Base-by-base conservation (phyloP, 805 yeast genomes). In the Ogataea wickerhamii region DNA sequence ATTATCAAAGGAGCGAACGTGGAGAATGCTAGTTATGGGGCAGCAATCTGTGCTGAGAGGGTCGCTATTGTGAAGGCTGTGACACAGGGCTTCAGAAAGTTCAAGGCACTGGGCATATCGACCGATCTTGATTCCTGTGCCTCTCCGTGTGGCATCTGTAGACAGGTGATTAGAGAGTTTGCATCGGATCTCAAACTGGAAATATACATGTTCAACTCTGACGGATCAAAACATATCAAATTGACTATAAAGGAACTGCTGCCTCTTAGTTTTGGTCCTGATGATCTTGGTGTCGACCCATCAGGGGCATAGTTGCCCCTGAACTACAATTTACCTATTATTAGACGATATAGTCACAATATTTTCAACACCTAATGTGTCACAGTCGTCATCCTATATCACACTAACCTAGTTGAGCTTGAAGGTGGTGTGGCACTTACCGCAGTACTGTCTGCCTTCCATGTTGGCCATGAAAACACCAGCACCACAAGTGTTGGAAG, bases 391-490 rank as follows among this genome's bases (percentile, higher is more conserved):
- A n/a, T n/a, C n/a, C n/a, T 22, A 22, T 22, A 22, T 22, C 25
- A 22, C 8, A 12, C 29, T 10, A 17, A 18, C 8, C 34, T 44
- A 55, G 53, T 63, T 56, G 41, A 67, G 66, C 68, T 80, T 83
- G 77, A 81, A 83, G 71, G 96, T 89, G 64, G 84, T 76, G 83
- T 89, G 97, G 80, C 98, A 93, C 80, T 86, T 88, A 78, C 98
- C 98, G 78, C 98, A 93, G 97, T 93, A 93, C 75, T 85, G 95
- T 82, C 98, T 89, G 84, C 83, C 89, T 70, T 78, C 74, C 91
- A 86, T 89, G 88, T 89, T 83, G 63, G 98, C 98, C 96, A 93
- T 88, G 93, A 91, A 91, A 73, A 87, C 83, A 85, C 97, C 97
- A 58, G 96, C 93, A 78, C 97, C 97, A 78, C 97, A 91, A 63